phyloP scores from a whole-genome alignment of 768 basidiomycete species.

The Rhizopogon vinicolor region DNA sequence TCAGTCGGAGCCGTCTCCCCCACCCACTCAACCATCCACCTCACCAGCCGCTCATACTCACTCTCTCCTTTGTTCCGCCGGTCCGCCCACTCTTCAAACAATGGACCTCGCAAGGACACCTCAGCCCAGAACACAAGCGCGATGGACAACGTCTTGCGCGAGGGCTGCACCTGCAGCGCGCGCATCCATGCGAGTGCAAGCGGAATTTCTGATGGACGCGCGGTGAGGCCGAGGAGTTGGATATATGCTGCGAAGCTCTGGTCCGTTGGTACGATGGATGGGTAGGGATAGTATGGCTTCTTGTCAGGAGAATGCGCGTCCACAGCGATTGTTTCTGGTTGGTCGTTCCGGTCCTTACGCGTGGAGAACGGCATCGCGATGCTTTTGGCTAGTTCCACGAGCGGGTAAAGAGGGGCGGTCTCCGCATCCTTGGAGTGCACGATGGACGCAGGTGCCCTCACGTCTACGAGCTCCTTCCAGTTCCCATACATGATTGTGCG shows the following conservation, averaged over 20 bases:
- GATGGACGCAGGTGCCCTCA: conserved; percentile 34
- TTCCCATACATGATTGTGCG: conserved; percentile 53
- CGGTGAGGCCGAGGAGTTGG: conserved; percentile 50
- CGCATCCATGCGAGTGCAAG: conserved; percentile 73
- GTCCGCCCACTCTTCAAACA: conserved; percentile 44
- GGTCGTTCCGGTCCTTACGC: background rate
- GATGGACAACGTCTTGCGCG: conserved; percentile 49
- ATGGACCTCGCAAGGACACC: conserved; percentile 55
- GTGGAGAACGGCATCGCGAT: conserved; percentile 10
- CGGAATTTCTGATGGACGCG: conserved; percentile 56
- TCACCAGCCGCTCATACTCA: conserved; percentile 40
- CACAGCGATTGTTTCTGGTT: background rate
- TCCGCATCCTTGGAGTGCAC: conserved; percentile 19
- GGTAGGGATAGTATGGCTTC: conserved; percentile 17
- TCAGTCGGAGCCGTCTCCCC: conserved; percentile 43
- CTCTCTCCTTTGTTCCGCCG: conserved; percentile 28
- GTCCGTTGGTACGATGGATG: conserved; percentile 45
- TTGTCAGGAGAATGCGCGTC: conserved; percentile 1
- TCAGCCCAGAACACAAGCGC: conserved; percentile 72
- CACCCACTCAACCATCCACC: conserved; percentile 59
- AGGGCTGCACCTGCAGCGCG: conserved; percentile 47
- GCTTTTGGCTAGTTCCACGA: conserved; percentile 26
- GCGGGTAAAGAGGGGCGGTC: conserved; percentile 17
- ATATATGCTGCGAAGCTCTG: conserved; percentile 54
- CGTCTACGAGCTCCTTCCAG: conserved; percentile 37